phyloP scores from a whole-genome alignment of 306 rosid genomes.

The Nissolia schottii region DNA sequence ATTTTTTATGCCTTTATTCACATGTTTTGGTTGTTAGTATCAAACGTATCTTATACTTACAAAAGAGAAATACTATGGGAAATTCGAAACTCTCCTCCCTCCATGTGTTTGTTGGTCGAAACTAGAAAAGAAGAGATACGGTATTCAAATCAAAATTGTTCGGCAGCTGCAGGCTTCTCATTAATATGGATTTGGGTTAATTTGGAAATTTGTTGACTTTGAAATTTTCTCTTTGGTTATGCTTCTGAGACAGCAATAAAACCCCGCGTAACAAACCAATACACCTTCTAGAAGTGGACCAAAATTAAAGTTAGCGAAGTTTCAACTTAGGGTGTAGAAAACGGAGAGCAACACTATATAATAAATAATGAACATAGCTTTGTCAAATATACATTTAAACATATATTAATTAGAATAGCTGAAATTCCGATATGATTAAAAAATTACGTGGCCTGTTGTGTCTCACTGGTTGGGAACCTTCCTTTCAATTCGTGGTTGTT shows the following conservation, averaged over 20 bases:
- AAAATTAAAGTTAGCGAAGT: background rate
- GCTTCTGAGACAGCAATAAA: background rate
- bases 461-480: background rate
- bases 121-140: background rate
- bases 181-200: conserved; percentile 1
- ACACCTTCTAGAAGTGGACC: conserved; percentile 15
- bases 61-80: background rate
- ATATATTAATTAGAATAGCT: too few species aligned
- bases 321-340: background rate
- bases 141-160: conserved; percentile 19
- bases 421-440: too few species aligned
- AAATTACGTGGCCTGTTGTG: background rate
- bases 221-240: background rate
- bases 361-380: too few species aligned
- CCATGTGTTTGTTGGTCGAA: conserved; percentile 3
- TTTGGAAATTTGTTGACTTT: conserved; percentile 27
- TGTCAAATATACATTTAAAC: too few species aligned
- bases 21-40: too few species aligned
- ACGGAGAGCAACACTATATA: too few species aligned
- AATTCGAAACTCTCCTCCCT: too few species aligned
- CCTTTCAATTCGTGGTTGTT: background rate
- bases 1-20: too few species aligned
- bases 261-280: background rate
- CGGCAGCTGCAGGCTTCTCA: conserved; percentile 18
- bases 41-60: too few species aligned